Conservation (phyloP, 305 asterid genomes). For the Fraxinus sp. region DNA sequence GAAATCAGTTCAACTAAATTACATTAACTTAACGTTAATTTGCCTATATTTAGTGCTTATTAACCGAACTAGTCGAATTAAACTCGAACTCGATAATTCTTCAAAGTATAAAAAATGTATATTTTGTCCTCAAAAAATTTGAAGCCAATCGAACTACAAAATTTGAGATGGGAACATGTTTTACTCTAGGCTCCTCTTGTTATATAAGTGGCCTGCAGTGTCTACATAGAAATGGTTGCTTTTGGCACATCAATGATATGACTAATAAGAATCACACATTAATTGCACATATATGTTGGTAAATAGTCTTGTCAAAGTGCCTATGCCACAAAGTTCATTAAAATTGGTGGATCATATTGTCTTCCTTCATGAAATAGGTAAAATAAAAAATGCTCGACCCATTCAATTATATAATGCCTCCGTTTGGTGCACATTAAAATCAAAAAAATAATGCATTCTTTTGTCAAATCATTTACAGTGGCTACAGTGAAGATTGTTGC, state of each 20-base stretch:
- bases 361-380: background rate
- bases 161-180: background rate
- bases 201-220: constrained; percentile 21
- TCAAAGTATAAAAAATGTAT: too few relatives aligned
- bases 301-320: constrained; percentile 18
- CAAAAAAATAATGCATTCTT: too few relatives aligned
- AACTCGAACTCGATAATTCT: background rate
- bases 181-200: constrained; percentile 8
- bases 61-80: background rate
- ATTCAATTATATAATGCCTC: too few relatives aligned
- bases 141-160: background rate
- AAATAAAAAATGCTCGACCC: too few relatives aligned
- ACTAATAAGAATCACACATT: background rate
- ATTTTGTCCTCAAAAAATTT: too few relatives aligned
- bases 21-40: too few relatives aligned
- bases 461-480: too few relatives aligned
- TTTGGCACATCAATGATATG: background rate
- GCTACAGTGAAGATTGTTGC: too few relatives aligned
- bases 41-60: background rate
- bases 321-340: background rate
- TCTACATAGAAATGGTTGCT: constrained; percentile 22
- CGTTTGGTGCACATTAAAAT: too few relatives aligned
- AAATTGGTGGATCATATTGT: background rate
- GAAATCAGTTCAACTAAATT: background rate
- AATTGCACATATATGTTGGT: constrained; percentile 8